Base-by-base conservation (phyloP, 2,329 filamentous ascomycete species). In the Phialophora expanda region DNA sequence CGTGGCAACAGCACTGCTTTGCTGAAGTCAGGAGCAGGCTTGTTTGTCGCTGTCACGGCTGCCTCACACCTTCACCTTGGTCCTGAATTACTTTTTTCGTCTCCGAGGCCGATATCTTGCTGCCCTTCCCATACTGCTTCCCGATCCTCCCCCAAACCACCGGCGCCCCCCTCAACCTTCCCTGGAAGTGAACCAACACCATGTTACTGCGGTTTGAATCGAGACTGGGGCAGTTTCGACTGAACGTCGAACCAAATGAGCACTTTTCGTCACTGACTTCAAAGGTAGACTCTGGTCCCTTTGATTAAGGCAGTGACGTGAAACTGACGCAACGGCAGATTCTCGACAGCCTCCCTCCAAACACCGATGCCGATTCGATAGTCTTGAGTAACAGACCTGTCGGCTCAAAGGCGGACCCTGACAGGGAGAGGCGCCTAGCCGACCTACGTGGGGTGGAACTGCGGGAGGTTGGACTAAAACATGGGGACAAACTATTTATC, bases 401-500 rank as follows among this genome's bases (percentile, higher is more conserved):
- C 69, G 85, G 85, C 69, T 79, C 78, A 11, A 78, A 76, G 54
- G 62, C 71, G 14, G 64, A 65, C 22, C 64, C 69, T 14, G 85
- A 84, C 20, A 83, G 88, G 70, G 82, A 86, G 62, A 77, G 86
- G 71, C 76, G 80, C 51, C 74, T 89, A 46, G 77, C 77, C 63
- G 77, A 79, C 7, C 77, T 89, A 28, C 79, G 81, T 66, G 84
- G 84, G 14, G 80, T 89, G 32, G 81, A 82, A 12, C 83, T 89
- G 69, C 76, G 82, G 61, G 80, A 83, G 72, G 85, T 89, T 65
- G 85, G 85, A 56, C 76, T 89, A 64, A 83, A 79, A 85, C 92
- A 99, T 76, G 95, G 95, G 69, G 93, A 97, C 75, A 87, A 97
- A 75, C 87, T 99, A 70, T 99, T 93, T 78, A 82, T 98, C 71